Percentiles rank a stretch among this genome's conserved stretches.
Conservation (phyloP, 257 asterid species). For the Primulina tabacum region DNA sequence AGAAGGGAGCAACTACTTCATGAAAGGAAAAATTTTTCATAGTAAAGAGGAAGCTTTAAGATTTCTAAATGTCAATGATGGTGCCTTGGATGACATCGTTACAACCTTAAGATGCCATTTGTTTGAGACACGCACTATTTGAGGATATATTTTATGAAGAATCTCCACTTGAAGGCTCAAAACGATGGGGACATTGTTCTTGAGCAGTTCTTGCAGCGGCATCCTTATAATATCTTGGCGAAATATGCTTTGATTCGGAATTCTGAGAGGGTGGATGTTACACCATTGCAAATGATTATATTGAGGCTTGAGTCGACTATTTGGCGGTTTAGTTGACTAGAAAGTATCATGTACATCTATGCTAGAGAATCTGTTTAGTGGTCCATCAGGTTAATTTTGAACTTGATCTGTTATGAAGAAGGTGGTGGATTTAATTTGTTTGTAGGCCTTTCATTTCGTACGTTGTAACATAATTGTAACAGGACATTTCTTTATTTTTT, state of each 20-base stretch:
- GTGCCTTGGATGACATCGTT: constrained; percentile 48
- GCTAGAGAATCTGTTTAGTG: background rate
- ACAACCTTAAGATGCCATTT: constrained; percentile 57
- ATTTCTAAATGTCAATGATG: constrained; percentile 55
- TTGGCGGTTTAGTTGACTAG: background rate
- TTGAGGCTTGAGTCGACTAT: background rate
- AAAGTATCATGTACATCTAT: background rate
- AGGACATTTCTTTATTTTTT: background rate
- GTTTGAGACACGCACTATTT: constrained; percentile 37
- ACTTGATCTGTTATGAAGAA: background rate
- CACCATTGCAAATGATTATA: background rate
- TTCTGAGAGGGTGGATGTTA: background rate
- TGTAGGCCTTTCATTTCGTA: background rate
- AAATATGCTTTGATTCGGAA: background rate
- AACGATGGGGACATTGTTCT: background rate
- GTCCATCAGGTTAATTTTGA: background rate
- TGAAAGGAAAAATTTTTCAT: constrained; percentile 53
- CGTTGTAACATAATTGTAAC: background rate
- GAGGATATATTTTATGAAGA: constrained; percentile 16
- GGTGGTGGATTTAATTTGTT: too few species aligned
- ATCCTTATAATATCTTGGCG: background rate
- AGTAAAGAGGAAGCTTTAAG: constrained; percentile 55
- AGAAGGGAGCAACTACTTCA: constrained; percentile 53
- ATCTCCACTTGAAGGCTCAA: background rate
- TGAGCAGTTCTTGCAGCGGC: constrained; percentile 4